phyloP scores from a whole-genome alignment of 116 monocot species.

The Papilionanthe hybrid region DNA sequence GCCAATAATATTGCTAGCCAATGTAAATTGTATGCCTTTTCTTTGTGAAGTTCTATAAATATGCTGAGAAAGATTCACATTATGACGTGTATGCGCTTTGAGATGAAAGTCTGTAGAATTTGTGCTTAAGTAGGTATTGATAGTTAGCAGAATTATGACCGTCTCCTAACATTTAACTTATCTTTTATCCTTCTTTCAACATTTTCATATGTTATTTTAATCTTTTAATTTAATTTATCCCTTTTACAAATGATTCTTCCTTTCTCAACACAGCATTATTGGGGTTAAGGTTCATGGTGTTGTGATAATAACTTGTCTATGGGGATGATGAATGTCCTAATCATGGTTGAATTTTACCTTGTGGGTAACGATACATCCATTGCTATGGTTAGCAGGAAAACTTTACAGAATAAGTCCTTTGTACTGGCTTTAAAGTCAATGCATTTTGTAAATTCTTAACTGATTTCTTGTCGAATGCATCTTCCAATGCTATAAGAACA shows the following conservation, averaged over 20 bases:
- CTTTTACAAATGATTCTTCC: background rate
- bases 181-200: background rate
- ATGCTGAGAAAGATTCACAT: background rate
- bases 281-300: background rate
- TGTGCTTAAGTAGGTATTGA: background rate
- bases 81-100: background rate
- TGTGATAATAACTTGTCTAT: background rate
- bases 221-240: background rate
- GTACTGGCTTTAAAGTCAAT: background rate
- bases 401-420: background rate
- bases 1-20: background rate
- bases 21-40: background rate
- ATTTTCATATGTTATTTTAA: background rate
- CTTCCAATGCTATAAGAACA: background rate
- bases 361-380: background rate
- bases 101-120: background rate
- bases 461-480: background rate
- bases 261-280: background rate
- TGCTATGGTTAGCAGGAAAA: background rate
- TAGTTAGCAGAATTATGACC: background rate
- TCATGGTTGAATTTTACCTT: background rate
- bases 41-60: background rate
- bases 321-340: background rate
- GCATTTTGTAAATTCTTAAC: background rate
- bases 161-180: background rate